Base-by-base conservation (phyloP, 2,329 filamentous ascomycete species). In the Aspergillus eucalypticola region DNA sequence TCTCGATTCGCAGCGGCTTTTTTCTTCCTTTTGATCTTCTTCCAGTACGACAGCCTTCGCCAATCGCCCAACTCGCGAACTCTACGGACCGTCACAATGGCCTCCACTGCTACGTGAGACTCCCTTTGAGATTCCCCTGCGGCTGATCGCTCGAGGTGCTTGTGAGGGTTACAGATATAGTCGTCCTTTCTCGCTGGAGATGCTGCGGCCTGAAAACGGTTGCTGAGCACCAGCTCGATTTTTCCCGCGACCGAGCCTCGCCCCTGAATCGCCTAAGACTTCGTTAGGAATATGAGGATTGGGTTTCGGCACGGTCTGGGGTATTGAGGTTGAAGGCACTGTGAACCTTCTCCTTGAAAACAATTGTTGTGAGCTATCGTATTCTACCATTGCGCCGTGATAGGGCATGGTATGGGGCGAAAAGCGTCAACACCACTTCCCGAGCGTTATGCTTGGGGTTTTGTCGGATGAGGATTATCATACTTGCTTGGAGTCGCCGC, bases 131-230 rank as follows among this genome's bases (percentile, higher is more conserved):
- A 69, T 65, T 61, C 66, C 67, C 69, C 66, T 71, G 64, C 64
- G 60, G 66, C 67, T 76, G 72, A 75, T 74, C 69, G 69, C 68
- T 69, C 58, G 63, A 67, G 64, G 69, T 71, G 74, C 63, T 71
- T 76, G 79, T 82, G 80, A 82, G 82, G 82, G 58, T 76, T 81
- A 35, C 81, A 83, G 86, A 88, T 80, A 90, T 91, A 91, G 89
- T 90, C 86, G 90, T 91, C 88, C 88, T 46, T 90, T 80, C 87
- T 91, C 86, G 88, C 90, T 92, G 88, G 88, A 84, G 76, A 80
- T 78, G 79, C 78, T 77, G 70, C 70, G 71, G 71, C 72, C 65
- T 64, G 64, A 64, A 64, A 65, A 69, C 62, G 66, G 69, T 71
- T 67, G 72, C 76, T 78, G 71, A 78, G 81, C 81, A 83, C 87